Percentiles rank a stretch among this genome's conserved stretches.
phyloP scores from a whole-genome alignment of 108 stramenopile genomes.

The Nitzschia palea region DNA sequence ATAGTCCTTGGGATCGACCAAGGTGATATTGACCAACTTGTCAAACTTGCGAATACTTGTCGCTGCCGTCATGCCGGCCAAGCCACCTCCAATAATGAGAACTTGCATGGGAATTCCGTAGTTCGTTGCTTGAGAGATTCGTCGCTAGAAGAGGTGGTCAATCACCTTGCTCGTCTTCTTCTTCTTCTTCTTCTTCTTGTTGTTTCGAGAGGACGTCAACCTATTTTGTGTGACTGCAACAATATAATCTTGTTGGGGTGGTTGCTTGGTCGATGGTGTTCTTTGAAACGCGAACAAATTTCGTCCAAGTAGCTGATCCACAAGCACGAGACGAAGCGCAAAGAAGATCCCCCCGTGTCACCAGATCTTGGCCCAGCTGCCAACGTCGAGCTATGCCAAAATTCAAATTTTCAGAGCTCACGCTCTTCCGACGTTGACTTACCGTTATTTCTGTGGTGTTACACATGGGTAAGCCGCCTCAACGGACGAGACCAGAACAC shows the following conservation, averaged over 20 bases:
- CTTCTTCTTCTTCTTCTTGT: not conserved
- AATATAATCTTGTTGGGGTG: not conserved
- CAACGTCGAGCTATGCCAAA: no score
- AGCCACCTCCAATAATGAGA: slow-evolving; percentile 36
- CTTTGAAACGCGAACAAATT: no score
- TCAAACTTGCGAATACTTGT: slow-evolving; percentile 21
- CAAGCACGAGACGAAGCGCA: no score
- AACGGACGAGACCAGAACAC: no score
- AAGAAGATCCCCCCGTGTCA: no score
- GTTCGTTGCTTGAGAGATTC: not conserved
- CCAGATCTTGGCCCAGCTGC: no score
- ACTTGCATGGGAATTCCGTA: slow-evolving; percentile 22
- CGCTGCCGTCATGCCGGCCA: slow-evolving; percentile 24
- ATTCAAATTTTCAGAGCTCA: no score
- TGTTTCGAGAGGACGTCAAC: not conserved
- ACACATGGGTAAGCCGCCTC: no score
- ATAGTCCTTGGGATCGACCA: slow-evolving; percentile 41
- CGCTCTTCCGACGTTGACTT: no score
- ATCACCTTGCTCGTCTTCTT: not conserved
- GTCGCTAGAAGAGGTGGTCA: not conserved
- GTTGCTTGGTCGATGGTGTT: no score
- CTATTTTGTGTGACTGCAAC: not conserved
- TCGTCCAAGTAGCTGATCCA: no score
- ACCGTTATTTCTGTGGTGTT: no score
- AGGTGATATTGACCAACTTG: slow-evolving; percentile 17